Conservation (phyloP, 1,284 basidiomycete genomes). For the Megacollybia platyphylla region DNA sequence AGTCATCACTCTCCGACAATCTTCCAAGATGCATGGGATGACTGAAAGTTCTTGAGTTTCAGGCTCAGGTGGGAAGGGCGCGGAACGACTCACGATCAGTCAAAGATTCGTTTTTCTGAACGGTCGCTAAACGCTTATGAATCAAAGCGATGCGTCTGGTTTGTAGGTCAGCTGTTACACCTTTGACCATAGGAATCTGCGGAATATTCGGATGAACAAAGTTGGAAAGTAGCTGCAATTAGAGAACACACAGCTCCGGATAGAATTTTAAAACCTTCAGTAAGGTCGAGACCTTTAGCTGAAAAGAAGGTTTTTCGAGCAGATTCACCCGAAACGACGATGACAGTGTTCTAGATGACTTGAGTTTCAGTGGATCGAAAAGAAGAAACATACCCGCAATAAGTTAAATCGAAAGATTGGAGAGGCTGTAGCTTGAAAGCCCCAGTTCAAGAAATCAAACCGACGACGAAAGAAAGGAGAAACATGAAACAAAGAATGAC, state of each 20-base stretch:
- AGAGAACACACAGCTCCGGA: constrained; percentile 51
- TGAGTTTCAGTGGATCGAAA: constrained; percentile 6
- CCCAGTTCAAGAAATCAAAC: constrained; percentile 59
- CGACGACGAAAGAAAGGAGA: constrained; percentile 53
- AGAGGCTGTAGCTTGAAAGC: constrained; percentile 51
- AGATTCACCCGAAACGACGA: constrained; percentile 59
- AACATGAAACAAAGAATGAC: constrained; percentile 40
- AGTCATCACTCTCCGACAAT: constrained; percentile 44
- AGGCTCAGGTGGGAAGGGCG: constrained; percentile 9
- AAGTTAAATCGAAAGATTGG: constrained; percentile 55
- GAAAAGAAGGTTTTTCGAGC: constrained; percentile 58
- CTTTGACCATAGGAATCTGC: constrained; percentile 61
- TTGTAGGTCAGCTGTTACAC: constrained; percentile 58
- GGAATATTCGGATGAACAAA: constrained; percentile 2
- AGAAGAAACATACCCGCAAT: constrained; percentile 32
- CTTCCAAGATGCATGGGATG: constrained; percentile 49
- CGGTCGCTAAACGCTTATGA: constrained; percentile 50
- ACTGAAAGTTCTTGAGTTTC: constrained; percentile 21
- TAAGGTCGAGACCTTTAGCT: constrained; percentile 55
- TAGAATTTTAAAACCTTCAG: constrained; percentile 63
- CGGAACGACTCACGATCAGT: constrained; percentile 33
- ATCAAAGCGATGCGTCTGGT: constrained; percentile 46
- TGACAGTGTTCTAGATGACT: constrained; percentile 41
- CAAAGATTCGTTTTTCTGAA: constrained; percentile 48
- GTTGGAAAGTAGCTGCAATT: constrained; percentile 3